These are phyloP conservation scores for Phalaenopsis equestris DNA, from an alignment of 106 monocot species.

Conservation along the genomic window DNA sequence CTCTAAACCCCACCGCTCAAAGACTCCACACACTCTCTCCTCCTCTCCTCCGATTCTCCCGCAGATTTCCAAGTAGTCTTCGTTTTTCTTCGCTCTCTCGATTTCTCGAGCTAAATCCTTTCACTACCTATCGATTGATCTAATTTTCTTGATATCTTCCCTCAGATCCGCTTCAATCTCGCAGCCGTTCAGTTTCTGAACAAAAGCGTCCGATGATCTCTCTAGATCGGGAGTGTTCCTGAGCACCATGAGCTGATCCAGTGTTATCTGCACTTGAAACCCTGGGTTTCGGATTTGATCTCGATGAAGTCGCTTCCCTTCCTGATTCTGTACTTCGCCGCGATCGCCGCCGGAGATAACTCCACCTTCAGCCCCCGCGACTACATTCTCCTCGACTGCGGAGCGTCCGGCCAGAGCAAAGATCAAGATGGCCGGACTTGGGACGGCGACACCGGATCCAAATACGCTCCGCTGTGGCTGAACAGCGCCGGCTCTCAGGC, in stretches of 20 bases:
- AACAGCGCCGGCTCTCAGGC: neutral
- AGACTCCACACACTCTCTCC: neutral
- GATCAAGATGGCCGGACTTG: neutral
- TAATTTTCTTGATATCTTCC: neutral
- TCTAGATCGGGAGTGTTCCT: neutral
- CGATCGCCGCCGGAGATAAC: neutral
- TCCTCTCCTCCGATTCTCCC: neutral
- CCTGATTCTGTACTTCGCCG: neutral
- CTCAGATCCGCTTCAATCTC: neutral
- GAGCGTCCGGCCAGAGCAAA: conserved; percentile 2
- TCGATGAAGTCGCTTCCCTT: conserved; percentile 2
- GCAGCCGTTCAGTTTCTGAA: neutral
- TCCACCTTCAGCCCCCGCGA: neutral
- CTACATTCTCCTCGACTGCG: conserved; percentile 10
- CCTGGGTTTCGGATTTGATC: neutral
- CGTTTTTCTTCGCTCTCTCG: neutral
- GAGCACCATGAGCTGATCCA: neutral
- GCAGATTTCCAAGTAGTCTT: neutral
- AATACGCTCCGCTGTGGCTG: neutral
- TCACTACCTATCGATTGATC: neutral
- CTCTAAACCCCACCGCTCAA: neutral
- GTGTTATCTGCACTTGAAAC: neutral
- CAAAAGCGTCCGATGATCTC: neutral
- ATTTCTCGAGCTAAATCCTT: conserved; percentile 1
- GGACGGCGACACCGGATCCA: conserved; percentile 10